phyloP scores from a whole-genome alignment of 2,329 filamentous ascomycete genomes.

The Calonectria fujianensis region DNA sequence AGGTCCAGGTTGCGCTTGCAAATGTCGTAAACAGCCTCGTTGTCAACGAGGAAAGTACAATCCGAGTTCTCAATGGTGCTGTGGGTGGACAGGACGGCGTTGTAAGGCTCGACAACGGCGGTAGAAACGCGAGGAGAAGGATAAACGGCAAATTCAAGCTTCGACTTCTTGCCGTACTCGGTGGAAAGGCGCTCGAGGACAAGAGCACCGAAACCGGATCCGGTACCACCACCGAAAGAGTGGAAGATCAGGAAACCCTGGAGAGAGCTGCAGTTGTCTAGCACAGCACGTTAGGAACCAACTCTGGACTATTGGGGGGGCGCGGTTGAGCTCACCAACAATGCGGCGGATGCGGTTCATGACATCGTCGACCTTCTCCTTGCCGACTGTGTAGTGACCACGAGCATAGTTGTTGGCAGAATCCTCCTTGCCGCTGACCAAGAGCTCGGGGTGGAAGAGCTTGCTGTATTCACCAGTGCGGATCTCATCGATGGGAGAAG shows the following conservation, averaged over 20 bases:
- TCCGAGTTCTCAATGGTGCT: constrained; percentile 87
- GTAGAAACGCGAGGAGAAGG: constrained; percentile 82
- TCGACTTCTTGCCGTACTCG: constrained; percentile 85
- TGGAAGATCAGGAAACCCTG: constrained; percentile 86
- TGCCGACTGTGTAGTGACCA: constrained; percentile 85
- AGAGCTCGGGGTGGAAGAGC: constrained; percentile 82
- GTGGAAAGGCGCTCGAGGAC: constrained; percentile 83
- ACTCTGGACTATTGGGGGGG: not conserved
- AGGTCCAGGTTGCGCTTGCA: constrained; percentile 84
- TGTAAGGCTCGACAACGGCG: constrained; percentile 84
- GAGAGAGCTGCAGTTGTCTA: constrained; percentile 83
- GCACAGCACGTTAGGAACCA: constrained; percentile 45
- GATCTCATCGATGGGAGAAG: constrained; percentile 84
- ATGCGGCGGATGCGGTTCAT: constrained; percentile 82
- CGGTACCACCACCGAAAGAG: constrained; percentile 83
- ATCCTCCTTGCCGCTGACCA: constrained; percentile 86
- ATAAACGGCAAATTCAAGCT: constrained; percentile 85
- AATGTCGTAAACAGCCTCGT: constrained; percentile 85
- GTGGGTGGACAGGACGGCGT: constrained; percentile 83
- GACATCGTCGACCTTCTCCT: constrained; percentile 83
- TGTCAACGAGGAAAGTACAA: constrained; percentile 86
- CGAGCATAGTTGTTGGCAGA: constrained; percentile 86
- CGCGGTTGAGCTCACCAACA: constrained; percentile 70
- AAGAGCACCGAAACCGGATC: constrained; percentile 83
- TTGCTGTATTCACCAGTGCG: constrained; percentile 80